These are phyloP conservation scores for Aspergillus coremiiformis DNA, from an alignment of 495 filamentous ascomycete genomes.

Conservation along the genomic window DNA sequence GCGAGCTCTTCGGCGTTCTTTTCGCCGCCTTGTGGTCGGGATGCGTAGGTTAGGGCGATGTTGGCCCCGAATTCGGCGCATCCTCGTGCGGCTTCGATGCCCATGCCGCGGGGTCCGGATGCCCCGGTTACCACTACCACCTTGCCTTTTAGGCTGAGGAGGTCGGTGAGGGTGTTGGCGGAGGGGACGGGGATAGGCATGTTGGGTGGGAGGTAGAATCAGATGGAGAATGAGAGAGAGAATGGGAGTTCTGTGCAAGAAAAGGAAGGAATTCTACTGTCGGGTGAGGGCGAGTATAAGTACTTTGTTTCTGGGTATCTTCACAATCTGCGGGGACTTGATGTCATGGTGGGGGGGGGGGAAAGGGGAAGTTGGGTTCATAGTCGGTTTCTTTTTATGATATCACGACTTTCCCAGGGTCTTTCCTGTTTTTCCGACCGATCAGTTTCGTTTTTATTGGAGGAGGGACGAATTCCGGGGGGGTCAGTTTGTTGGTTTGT, in stretches of 20 bases:
- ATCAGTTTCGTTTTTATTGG: no score
- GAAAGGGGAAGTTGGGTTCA: no score
- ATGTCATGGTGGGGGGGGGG: no score
- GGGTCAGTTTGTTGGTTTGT: no score
- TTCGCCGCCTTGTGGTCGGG: constrained; percentile 52
- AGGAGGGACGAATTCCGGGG: no score
- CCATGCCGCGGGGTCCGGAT: constrained; percentile 62
- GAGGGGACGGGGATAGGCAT: constrained; percentile 53
- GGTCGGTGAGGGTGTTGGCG: constrained; percentile 51
- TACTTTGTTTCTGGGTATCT: no score
- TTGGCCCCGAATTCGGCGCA: constrained; percentile 67
- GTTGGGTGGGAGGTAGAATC: no score
- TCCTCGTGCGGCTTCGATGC: constrained; percentile 65
- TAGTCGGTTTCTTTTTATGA: neutral
- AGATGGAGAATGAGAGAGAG: neutral
- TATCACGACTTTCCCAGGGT: neutral
- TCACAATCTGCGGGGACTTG: no score
- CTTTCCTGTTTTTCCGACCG: neutral
- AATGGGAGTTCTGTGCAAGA: neutral
- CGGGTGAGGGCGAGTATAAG: neutral
- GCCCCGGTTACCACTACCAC: constrained; percentile 65
- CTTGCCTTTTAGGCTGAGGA: constrained; percentile 67
- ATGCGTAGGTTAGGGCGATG: constrained; percentile 60
- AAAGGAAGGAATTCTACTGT: neutral
- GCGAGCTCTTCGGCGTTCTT: constrained; percentile 56